These are phyloP conservation scores for Rugonectria rugulosa DNA, from an alignment of 2,329 filamentous ascomycete species.

Conservation along the genomic window DNA sequence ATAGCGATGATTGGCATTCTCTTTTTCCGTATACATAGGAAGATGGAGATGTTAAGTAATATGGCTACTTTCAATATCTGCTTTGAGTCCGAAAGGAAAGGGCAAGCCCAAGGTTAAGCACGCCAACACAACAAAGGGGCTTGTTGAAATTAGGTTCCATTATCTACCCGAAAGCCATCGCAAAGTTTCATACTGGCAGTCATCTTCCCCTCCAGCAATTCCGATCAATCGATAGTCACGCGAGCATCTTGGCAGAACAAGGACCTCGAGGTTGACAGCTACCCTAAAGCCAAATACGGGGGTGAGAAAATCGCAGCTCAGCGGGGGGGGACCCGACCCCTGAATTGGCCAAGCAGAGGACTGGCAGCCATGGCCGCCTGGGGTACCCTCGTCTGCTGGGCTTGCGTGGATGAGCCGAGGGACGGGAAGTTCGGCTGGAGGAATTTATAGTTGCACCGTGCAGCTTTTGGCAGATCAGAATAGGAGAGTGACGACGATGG, in stretches of 20 bases:
- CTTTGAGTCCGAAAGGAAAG: too few relatives aligned
- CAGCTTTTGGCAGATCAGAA: not conserved
- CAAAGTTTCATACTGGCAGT: too few relatives aligned
- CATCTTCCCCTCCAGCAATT: too few relatives aligned
- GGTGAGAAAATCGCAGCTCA: not conserved
- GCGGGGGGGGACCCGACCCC: not conserved
- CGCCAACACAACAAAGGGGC: too few relatives aligned
- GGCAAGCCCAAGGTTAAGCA: too few relatives aligned
- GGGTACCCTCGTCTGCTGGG: not conserved
- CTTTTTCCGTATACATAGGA: too few relatives aligned
- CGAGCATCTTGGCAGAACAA: not conserved
- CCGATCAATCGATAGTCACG: not conserved
- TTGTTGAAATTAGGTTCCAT: too few relatives aligned
- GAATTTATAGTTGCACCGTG: not conserved
- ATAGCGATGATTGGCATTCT: too few relatives aligned
- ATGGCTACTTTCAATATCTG: too few relatives aligned
- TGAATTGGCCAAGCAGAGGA: not conserved
- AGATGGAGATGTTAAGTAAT: too few relatives aligned
- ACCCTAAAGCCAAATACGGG: not conserved
- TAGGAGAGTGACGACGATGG: not conserved
- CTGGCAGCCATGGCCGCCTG: not conserved
- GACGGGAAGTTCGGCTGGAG: slow-evolving; percentile 1
- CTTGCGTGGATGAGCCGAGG: not conserved
- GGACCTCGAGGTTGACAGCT: too few relatives aligned
- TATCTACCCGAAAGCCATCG: too few relatives aligned